Evolutionary conservation across 208 protist species (phyloP).

Genomic region (Endotrypanum monterogeii): DNA sequence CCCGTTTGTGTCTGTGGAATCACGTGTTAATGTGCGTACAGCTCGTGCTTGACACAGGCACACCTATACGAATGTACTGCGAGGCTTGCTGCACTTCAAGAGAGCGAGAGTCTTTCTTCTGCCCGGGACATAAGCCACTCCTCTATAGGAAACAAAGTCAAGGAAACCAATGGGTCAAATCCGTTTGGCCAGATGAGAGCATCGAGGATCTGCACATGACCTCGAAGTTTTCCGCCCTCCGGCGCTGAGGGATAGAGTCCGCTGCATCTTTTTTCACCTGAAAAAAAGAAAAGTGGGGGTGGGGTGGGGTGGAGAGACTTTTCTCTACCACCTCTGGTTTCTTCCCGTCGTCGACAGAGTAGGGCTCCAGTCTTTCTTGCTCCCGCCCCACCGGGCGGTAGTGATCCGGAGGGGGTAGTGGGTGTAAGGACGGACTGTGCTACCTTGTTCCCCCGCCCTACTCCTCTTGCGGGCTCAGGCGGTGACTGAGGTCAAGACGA

Average conservation of each 20-base stretch:
- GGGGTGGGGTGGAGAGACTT: neutral
- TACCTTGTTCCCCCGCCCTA: neutral
- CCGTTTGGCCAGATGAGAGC: neutral
- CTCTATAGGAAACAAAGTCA: neutral
- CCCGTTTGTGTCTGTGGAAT: neutral
- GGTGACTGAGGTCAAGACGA: neutral
- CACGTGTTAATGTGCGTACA: neutral
- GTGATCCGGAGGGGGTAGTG: too few species aligned
- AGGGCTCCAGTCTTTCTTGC: neutral
- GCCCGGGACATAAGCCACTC: neutral
- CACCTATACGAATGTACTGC: neutral
- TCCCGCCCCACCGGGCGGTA: neutral
- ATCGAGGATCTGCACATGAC: neutral
- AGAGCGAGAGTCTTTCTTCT: neutral
- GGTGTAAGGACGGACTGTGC: neutral
- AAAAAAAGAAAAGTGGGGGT: too few species aligned
- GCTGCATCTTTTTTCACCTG: neutral
- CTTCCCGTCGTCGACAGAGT: neutral
- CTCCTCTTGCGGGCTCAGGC: neutral
- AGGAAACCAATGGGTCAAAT: neutral
- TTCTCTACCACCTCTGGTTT: neutral
- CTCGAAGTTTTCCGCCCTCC: neutral
- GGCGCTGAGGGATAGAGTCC: neutral
- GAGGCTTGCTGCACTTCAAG: neutral
- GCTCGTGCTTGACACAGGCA: neutral